Conservation (phyloP, 2,329 filamentous ascomycete species). For the Neocatenulostroma microsporum region DNA sequence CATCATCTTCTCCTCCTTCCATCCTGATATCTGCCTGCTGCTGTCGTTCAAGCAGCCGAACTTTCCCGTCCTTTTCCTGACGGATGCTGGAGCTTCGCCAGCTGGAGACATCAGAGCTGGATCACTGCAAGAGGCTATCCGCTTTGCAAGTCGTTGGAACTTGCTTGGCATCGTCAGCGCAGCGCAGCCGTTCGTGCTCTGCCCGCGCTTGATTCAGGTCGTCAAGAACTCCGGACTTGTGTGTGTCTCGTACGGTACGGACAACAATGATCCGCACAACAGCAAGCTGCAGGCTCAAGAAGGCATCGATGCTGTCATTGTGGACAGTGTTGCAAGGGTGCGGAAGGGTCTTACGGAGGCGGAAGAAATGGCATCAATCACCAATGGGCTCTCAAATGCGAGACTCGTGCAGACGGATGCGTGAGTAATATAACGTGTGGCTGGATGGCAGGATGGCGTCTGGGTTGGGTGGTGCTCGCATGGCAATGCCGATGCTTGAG, state of each 20-base stretch:
- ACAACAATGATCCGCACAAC: conserved; percentile 81
- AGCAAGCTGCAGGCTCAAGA: conserved; percentile 89
- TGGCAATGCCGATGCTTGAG: too few species aligned
- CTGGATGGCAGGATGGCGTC: too few species aligned
- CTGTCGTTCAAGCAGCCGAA: conserved; percentile 95
- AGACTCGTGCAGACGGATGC: too few species aligned
- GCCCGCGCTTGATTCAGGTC: conserved; percentile 78
- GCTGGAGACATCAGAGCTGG: conserved; percentile 86
- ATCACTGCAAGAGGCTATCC: conserved; percentile 88
- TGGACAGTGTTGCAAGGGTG: conserved; percentile 88
- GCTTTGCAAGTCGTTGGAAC: conserved; percentile 93
- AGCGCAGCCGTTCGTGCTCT: conserved; percentile 82
- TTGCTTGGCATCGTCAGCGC: conserved; percentile 81
- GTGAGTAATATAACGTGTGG: too few species aligned
- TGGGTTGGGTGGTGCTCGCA: too few species aligned
- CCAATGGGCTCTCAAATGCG: conserved; percentile 5
- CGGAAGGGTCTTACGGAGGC: conserved; percentile 71
- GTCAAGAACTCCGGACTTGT: conserved; percentile 92
- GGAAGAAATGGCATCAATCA: conserved; percentile 10
- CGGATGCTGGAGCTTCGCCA: conserved; percentile 70
- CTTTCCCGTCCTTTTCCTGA: conserved; percentile 90
- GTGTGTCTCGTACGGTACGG: conserved; percentile 84
- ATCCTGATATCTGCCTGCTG: conserved; percentile 91
- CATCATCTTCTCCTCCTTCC: conserved; percentile 95
- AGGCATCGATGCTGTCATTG: conserved; percentile 95